Evolutionary conservation across 78 protist genomes (phyloP), one percentile per base, ranked within the genome.

Genomic region (Paulinella micropora): DNA sequence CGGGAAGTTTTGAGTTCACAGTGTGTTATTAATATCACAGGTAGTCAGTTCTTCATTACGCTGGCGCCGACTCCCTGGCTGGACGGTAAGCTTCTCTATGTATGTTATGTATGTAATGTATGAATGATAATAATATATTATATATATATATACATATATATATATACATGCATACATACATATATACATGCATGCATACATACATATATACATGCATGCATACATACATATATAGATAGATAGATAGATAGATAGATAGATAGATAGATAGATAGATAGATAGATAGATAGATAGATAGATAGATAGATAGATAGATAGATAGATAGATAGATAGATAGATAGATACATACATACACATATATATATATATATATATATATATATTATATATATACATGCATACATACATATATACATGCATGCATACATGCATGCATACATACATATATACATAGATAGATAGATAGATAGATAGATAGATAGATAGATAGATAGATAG

Each of bases 51-150:
- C 31, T 86, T 86, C 41, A 86, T 86, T 34, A 41, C 88, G 28
- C 69, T 86, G n/a, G 41, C 88, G 26, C 88, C 88, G 31, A 41
- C 69, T 39, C 88, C 88, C 4, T 40, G 69, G 41, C 69, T 86
- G 4, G 88, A 86, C 15, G 88, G 84, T 81, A 28, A 29, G 26
- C 4, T 6, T 32, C 6, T 51, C 6, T 51, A 51, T 51, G 15
- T 51, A 51, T 51, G 6, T 23, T 51, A 51, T 51, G 15, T 51
- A 51, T 51, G 15, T 15, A 51, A 51, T 51, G 15, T 51, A 51
- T 51, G 15, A 23, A 51, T 51, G 6, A 51, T 51, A 23, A 51
- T 23, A 6, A 51, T 51, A 51, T 51, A 51, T 15, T 23, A 51
- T 51, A 51, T 51, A 51, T 51, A 15, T 51, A 23, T 51, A 51